Evolutionary conservation across 768 basidiomycete species (phyloP), one percentile per base, ranked within the genome.

Genomic region (Russula ochroleuca): DNA sequence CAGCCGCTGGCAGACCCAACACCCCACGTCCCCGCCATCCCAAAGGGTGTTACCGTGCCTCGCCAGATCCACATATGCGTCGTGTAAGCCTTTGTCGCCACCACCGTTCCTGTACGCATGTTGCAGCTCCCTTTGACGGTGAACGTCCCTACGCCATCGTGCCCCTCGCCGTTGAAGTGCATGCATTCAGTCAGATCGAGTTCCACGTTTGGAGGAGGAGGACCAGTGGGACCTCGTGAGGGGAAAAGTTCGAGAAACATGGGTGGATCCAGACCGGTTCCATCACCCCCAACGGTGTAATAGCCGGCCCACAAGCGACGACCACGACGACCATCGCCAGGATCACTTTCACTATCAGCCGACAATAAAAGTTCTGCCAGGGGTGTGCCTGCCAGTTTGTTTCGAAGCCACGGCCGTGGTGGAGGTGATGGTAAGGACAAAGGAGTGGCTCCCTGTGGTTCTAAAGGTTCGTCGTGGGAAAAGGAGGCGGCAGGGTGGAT

Each of bases 11-110:
- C 5, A 45, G 3, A 11, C 43, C 14, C 14, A 13, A 1, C 0
- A 25, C 33, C 33, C 63, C 63, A 64, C 14, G 15, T 23, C 8
- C 63, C 63, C 2, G 49, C 59, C 52, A 64, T 55, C 48, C 63
- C 63, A 56, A 64, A 60, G 6, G 63, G 59, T 5, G 63, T 64
- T 6, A 60, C 17, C 14, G 45, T 21, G 8, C 63, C 63, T 1
- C 5, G 31, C 63, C 59, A 60, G 0, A 28, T 2, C 48, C 58
- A 55, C 14, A 2, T 0, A n/a, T 41, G 40, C 38, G 9, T 19
- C 1, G 11, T 1, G 33, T 64, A 64, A 1, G 40, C 28, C 47
- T 64, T 60, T 10, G 2, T n/a, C 0, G 59, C 63, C 1, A 0
- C 11, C 8, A 64, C 47, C 4, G 23, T 13, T 1, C 63, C 63